Percentiles rank a stretch among this genome's conserved stretches.
phyloP scores from a whole-genome alignment of 176 grass and related monocot species.

The Carex scoparia region DNA sequence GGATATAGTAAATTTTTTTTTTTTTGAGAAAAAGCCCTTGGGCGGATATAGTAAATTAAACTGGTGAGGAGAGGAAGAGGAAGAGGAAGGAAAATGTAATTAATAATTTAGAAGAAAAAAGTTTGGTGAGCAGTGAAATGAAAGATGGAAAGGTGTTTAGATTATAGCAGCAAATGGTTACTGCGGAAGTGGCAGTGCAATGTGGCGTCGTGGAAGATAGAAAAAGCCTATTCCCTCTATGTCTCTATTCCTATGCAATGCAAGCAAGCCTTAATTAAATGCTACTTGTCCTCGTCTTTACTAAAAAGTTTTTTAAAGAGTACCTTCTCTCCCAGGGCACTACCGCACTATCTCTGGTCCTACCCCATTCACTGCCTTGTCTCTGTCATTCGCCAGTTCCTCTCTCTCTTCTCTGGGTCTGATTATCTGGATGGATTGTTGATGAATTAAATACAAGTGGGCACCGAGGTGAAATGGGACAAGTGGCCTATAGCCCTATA shows the following conservation, averaged over 20 bases:
- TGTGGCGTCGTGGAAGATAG: not conserved
- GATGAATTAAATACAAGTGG: not conserved
- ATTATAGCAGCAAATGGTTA: not conserved
- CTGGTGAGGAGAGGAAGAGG: not conserved
- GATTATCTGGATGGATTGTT: not conserved
- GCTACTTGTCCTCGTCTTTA: not conserved
- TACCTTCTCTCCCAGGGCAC: conserved; percentile 2
- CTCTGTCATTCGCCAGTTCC: conserved; percentile 25
- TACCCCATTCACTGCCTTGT: conserved; percentile 26
- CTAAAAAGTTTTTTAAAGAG: conserved; percentile 4
- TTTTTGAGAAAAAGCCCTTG: too few species aligned
- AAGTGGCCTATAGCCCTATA: not conserved
- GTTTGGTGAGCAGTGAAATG: conserved; percentile 29
- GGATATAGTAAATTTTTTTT: too few species aligned
- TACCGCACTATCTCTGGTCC: not conserved
- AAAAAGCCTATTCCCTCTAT: not conserved
- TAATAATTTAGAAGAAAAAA: not conserved
- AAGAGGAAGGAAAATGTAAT: not conserved
- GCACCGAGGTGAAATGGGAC: conserved; percentile 22
- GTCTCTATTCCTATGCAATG: conserved; percentile 9
- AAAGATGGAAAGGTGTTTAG: conserved; percentile 15
- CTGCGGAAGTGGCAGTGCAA: not conserved
- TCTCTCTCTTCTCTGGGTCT: conserved; percentile 2
- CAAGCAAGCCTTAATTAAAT: not conserved
- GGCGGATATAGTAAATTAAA: not conserved